Conservation (phyloP, 345 rosid species). For the Diplotaxis tenuifolia region DNA sequence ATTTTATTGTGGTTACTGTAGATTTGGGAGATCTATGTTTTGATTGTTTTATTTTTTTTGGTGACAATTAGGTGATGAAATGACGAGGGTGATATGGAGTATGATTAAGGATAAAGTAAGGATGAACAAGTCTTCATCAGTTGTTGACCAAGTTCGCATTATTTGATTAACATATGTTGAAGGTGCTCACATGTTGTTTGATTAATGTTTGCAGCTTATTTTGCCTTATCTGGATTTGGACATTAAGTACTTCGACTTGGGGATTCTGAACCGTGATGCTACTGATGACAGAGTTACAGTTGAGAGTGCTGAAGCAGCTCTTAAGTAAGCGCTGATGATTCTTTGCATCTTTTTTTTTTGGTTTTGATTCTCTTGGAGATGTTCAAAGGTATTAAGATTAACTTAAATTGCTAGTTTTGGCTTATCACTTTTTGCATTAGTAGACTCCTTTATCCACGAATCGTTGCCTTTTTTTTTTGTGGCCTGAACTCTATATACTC, state of each 20-base stretch:
- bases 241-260: constrained; percentile 85
- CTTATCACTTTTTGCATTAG: not conserved
- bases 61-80: constrained; percentile 68
- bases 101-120: constrained; percentile 84
- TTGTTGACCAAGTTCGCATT: not conserved
- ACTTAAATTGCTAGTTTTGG: not conserved
- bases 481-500: not conserved
- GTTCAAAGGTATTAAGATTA: too few relatives aligned
- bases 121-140: not conserved
- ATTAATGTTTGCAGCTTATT: constrained; percentile 66
- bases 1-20: not conserved
- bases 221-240: constrained; percentile 81
- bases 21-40: not conserved
- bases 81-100: constrained; percentile 89
- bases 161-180: not conserved
- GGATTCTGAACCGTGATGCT: constrained; percentile 84
- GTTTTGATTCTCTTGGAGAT: not conserved
- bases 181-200: constrained; percentile 17
- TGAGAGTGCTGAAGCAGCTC: constrained; percentile 87
- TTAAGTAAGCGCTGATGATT: constrained; percentile 52
- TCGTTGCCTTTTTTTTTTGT: not conserved
- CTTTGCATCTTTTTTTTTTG: constrained; percentile 3
- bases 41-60: not conserved
- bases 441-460: not conserved
- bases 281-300: constrained; percentile 79